Evolutionary conservation across 148 eudicot species (phyloP).

Genomic region (Camellia lanceoleosa): DNA sequence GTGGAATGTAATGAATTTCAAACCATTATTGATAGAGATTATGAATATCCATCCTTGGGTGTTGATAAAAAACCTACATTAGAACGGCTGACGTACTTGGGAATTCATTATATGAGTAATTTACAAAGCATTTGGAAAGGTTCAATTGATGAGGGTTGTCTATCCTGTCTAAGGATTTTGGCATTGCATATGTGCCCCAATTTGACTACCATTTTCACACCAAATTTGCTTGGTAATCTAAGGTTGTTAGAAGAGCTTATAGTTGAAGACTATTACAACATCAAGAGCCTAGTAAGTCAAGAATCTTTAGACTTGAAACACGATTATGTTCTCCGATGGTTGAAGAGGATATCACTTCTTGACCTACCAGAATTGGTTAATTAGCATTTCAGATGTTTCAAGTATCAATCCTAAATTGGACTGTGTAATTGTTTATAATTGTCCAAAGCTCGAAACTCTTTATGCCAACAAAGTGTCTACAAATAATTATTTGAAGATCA

Average conservation of each 20-base stretch:
- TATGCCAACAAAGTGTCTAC: conserved; percentile 10
- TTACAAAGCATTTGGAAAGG: conserved; percentile 14
- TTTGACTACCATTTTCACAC: conserved; percentile 18
- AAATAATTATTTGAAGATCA: background rate
- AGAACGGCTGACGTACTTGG: background rate
- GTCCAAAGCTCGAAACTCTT: conserved; percentile 18
- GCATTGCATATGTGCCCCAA: conserved; percentile 17
- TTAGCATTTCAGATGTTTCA: conserved; percentile 12
- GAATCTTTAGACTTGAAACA: background rate
- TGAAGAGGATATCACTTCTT: conserved; percentile 17
- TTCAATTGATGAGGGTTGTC: background rate
- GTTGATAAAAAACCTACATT: too few relatives aligned
- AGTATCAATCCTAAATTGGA: conserved; percentile 9
- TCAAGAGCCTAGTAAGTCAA: conserved; percentile 8
- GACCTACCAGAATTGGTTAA: conserved; percentile 19
- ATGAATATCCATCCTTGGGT: background rate
- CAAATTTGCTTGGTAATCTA: background rate
- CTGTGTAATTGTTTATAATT: conserved; percentile 12
- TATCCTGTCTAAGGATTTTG: conserved; percentile 13
- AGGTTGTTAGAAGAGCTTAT: conserved; percentile 11
- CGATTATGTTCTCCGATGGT: background rate
- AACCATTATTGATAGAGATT: background rate
- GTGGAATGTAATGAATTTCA: background rate
- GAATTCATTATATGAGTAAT: conserved; percentile 5
- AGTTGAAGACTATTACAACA: conserved; percentile 20